Evolutionary conservation across 371 early-diverging fungal genomes (phyloP).

Genomic region (Circinella minor): DNA sequence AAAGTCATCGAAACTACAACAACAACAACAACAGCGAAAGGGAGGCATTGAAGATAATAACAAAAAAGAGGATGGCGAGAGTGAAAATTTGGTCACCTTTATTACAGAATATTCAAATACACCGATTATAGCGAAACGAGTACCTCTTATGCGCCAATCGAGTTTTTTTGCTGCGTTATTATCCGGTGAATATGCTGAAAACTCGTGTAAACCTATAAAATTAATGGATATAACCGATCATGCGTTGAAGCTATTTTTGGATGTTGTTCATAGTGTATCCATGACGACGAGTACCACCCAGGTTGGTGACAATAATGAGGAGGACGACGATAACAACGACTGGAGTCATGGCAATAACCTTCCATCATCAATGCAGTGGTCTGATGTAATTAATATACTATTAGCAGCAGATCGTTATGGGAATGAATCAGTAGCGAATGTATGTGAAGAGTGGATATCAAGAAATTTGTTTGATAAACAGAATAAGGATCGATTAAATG

Average conservation of each 20-base stretch:
- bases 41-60: background rate
- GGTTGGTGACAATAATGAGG: too few relatives aligned
- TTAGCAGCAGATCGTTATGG: slow-evolving; percentile 37
- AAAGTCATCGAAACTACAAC: background rate
- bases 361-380: slow-evolving; percentile 22
- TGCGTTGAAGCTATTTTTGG: slow-evolving; percentile 4
- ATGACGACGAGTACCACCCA: too few relatives aligned
- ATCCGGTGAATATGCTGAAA: slow-evolving; percentile 30
- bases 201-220: slow-evolving; percentile 15
- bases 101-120: slow-evolving; percentile 20
- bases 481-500: slow-evolving; percentile 17
- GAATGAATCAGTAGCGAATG: slow-evolving; percentile 6
- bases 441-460: slow-evolving; percentile 39
- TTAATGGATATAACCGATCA: slow-evolving; percentile 32
- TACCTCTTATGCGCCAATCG: slow-evolving; percentile 22
- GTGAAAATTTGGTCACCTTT: slow-evolving; percentile 18
- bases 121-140: slow-evolving; percentile 17
- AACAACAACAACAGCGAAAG: background rate
- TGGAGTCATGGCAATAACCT: too few relatives aligned
- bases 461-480: slow-evolving; percentile 7
- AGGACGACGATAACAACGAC: too few relatives aligned
- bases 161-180: slow-evolving; percentile 37
- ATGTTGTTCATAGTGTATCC: background rate
- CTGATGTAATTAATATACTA: slow-evolving; percentile 28
- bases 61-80: background rate